A percentile compares a stretch with the other conserved stretches of the same genome.
These are phyloP conservation scores for Beauveria sp. DNA, from an alignment of 2,329 filamentous ascomycete genomes.

Conservation along the genomic window DNA sequence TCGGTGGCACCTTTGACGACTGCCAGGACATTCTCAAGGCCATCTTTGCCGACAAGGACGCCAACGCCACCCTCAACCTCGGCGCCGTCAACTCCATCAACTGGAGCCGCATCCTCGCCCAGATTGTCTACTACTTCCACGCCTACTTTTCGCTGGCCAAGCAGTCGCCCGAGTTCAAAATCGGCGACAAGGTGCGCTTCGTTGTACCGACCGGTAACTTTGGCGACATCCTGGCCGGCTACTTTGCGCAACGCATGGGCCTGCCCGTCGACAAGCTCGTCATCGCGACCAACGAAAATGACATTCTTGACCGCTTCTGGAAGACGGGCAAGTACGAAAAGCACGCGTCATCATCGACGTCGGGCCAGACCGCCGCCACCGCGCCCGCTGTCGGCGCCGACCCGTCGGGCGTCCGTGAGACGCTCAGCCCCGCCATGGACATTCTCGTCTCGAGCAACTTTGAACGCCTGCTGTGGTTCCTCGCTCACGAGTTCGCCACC, in stretches of 20 bases:
- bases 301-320: constrained; percentile 95
- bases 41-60: constrained; percentile 77
- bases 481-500: constrained; percentile 65
- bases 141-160: constrained; percentile 78
- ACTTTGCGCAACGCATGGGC: constrained; percentile 87
- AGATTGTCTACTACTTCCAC: constrained; percentile 96
- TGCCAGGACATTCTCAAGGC: constrained; percentile 97
- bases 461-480: constrained; percentile 89
- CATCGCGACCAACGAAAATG: constrained; percentile 94
- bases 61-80: constrained; percentile 75
- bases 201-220: constrained; percentile 96
- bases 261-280: constrained; percentile 82
- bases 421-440: constrained; percentile 92
- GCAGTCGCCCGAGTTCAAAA: constrained; percentile 50
- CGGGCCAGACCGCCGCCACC: constrained; percentile 54
- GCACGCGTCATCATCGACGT: constrained; percentile 43
- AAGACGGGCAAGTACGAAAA: constrained; percentile 86
- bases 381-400: constrained; percentile 56
- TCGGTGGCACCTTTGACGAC: constrained; percentile 90
- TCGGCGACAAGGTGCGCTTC: constrained; percentile 67
- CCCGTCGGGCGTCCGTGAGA: constrained; percentile 76
- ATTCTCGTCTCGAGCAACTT: constrained; percentile 96
- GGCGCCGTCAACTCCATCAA: constrained; percentile 97
- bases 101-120: constrained; percentile 88
- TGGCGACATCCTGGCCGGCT: constrained; percentile 87